Percentiles rank a stretch among this genome's conserved stretches.
phyloP scores from a whole-genome alignment of 306 rosid species.

The Benincasa hispida region DNA sequence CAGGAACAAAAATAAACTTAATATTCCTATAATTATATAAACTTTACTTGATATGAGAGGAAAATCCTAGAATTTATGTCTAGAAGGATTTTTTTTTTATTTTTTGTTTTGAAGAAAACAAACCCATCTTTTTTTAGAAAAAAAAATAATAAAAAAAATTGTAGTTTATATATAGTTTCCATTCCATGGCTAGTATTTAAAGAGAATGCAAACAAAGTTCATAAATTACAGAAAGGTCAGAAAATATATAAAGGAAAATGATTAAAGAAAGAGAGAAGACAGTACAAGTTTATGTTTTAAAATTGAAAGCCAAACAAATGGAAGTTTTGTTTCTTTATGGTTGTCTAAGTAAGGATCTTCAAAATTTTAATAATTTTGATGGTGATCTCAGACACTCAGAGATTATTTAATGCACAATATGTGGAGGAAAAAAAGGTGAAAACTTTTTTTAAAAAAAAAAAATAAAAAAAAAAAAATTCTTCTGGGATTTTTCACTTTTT shows the following conservation, averaged over 20 bases:
- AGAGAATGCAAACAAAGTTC: neutral
- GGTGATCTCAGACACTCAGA: neutral
- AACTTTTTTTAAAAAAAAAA: too few species aligned
- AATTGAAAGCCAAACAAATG: neutral
- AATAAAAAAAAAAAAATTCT: too few species aligned
- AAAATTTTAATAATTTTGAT: neutral
- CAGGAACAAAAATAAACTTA: too few species aligned
- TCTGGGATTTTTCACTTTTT: too few species aligned
- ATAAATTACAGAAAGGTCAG: neutral
- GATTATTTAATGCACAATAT: neutral
- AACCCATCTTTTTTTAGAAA: too few species aligned
- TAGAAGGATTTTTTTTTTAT: too few species aligned
- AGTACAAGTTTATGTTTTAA: neutral
- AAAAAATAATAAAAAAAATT: too few species aligned
- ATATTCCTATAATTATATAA: too few species aligned
- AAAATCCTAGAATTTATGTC: too few species aligned
- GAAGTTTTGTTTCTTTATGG: neutral
- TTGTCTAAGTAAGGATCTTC: neutral
- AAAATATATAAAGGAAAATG: neutral
- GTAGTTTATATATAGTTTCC: neutral
- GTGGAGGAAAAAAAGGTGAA: neutral
- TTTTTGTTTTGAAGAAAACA: neutral
- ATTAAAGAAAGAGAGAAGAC: neutral
- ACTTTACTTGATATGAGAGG: neutral
- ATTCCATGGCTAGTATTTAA: neutral